Evolutionary conservation across 1,284 basidiomycete genomes (phyloP).

Genomic region (Mrakiaceae sp.): DNA sequence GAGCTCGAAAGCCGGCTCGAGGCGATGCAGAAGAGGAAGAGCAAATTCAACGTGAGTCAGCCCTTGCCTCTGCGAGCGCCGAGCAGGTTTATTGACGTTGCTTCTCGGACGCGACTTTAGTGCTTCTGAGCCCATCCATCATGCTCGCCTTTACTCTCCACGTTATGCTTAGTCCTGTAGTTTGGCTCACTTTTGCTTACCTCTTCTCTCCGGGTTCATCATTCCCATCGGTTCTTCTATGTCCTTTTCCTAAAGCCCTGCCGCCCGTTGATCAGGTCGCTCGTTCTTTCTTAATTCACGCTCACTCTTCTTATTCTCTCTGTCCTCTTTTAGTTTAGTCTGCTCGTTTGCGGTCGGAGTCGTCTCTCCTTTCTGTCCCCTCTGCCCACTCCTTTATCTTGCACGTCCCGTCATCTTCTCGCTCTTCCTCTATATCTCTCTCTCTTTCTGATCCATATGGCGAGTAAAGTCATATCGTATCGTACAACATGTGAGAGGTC

Average conservation of each 20-base stretch:
- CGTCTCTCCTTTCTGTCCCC: no score
- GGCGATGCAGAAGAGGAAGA: conserved; percentile 16
- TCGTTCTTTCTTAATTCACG: no score
- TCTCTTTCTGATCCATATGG: no score
- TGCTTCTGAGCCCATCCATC: neutral
- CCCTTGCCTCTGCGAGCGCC: neutral
- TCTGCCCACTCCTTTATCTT: no score
- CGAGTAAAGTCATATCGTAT: no score
- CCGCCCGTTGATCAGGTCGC: neutral
- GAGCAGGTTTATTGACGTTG: neutral
- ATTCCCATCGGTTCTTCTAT: neutral
- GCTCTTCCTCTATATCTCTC: no score
- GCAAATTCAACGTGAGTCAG: conserved; percentile 8
- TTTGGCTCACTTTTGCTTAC: neutral
- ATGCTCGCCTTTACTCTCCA: neutral
- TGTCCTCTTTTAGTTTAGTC: conserved; percentile 41
- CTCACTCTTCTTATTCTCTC: neutral
- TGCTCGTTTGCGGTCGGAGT: conserved; percentile 26
- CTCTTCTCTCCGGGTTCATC: neutral
- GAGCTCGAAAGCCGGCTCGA: conserved; percentile 13
- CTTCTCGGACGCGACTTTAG: neutral
- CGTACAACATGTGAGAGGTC: no score
- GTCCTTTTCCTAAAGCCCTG: neutral
- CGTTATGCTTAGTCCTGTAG: neutral
- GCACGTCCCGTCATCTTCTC: no score